Base-by-base conservation (phyloP, 305 asterid genomes). In the Rubia occidens region DNA sequence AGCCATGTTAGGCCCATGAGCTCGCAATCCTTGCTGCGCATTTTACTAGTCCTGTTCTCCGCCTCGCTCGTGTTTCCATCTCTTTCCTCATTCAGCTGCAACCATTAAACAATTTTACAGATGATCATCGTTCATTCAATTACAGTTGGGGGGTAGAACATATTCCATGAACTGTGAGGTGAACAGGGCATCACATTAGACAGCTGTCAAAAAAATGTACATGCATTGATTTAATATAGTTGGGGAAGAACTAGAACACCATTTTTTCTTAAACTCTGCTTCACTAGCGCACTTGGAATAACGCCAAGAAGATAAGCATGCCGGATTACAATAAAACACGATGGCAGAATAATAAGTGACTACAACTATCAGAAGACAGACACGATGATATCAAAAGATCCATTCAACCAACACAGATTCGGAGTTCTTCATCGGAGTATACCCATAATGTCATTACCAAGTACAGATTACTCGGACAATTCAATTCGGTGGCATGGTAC, bases 1-100 rank as follows among this genome's bases (percentile, higher is more conserved):
- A 89, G 96, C 98, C 98, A 92, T 4, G 95, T 83, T 58, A 92
- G 77, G 20, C 96, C 98, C 96, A 92, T 92, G 42, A 89, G 82
- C 79, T 88, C 84, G 20, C 96, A 92, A 75, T 92, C 98, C 45
- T 67, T 82, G 76, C 75, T 82, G 58, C 80, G 88, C 91, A 88
- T 86, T 79, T 81, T 88, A 32, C 79, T 78, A 10, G 84, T 82
- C 72, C 96, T 81, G 53, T 78, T 87, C 0, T 66, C 75, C 0
- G 83, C 75, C 67, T 29, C 70, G 86, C 83, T 87, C 15, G 54
- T 68, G 68, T 79, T 80, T 24, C 79, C 81, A 9, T 71, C 74
- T 77, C 75, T 80, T 3, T 79, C 73, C 43, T 75, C 91, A 29
- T 84, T 82, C 2, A 89, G 93, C 96, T 92, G 91, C 87, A 67